phyloP scores from a whole-genome alignment of 805 yeast genomes.

The Yamadazyma sp. region DNA sequence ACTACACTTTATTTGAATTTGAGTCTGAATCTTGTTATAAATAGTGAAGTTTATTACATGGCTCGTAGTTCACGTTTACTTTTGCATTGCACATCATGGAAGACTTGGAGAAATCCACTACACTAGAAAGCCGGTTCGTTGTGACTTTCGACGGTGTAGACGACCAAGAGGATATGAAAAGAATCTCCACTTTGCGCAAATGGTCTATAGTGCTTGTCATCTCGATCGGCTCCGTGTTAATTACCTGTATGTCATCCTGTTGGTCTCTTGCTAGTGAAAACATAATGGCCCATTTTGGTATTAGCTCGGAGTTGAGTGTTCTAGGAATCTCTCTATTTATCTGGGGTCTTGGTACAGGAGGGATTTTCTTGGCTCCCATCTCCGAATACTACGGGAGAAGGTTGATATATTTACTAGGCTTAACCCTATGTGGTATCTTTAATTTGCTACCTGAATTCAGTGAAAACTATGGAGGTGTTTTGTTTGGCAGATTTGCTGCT shows the following conservation, averaged over 20 bases:
- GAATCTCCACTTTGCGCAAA: conserved; percentile 22
- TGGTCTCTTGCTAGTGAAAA: conserved; percentile 29
- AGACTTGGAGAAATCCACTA: neutral
- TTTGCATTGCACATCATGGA: no score
- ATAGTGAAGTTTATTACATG: no score
- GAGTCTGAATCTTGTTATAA: no score
- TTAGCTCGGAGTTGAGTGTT: conserved; percentile 25
- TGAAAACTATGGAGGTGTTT: conserved; percentile 24
- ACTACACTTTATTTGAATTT: no score
- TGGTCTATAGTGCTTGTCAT: conserved; percentile 26
- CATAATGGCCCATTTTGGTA: conserved; percentile 23
- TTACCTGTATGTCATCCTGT: conserved; percentile 28
- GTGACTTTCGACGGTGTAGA: conserved; percentile 27
- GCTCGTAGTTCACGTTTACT: no score
- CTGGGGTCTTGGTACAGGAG: conserved; percentile 30
- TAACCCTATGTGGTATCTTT: conserved; percentile 20
- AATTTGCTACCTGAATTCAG: conserved; percentile 27
- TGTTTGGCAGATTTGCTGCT: conserved; percentile 27
- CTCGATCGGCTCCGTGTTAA: conserved; percentile 24
- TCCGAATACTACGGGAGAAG: conserved; percentile 68
- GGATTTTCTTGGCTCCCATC: conserved; percentile 49
- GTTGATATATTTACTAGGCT: conserved; percentile 40
- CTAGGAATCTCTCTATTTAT: conserved; percentile 30
- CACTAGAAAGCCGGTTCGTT: conserved; percentile 4
- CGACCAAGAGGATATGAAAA: conserved; percentile 26